Evolutionary conservation across 768 basidiomycete genomes (phyloP).

Genomic region (Collybia mongolica): DNA sequence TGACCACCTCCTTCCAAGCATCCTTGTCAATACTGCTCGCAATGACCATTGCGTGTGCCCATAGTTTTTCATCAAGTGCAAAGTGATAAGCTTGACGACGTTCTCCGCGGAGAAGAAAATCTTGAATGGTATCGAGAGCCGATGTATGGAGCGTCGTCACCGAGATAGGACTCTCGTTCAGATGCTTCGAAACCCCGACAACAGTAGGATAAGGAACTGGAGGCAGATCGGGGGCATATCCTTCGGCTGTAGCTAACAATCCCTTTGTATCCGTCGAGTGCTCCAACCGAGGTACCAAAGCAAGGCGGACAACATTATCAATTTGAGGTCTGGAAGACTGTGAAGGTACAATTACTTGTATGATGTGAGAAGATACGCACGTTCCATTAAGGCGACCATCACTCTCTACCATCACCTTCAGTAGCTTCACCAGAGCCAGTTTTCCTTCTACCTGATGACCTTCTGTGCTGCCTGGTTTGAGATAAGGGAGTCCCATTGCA

Average conservation of each 20-base stretch:
- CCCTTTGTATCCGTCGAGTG: slow-evolving; percentile 17
- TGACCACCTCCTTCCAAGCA: slow-evolving; percentile 87
- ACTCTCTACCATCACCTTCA: slow-evolving; percentile 83
- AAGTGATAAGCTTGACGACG: slow-evolving; percentile 84
- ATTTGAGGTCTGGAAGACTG: slow-evolving; percentile 45
- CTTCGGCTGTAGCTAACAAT: slow-evolving; percentile 16
- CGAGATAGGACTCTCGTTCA: slow-evolving; percentile 53
- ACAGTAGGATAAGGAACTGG: slow-evolving; percentile 19
- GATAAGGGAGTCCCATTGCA: slow-evolving; percentile 71
- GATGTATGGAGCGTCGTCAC: slow-evolving; percentile 60
- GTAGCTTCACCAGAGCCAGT: slow-evolving; percentile 66
- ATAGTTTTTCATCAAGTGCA: slow-evolving; percentile 85
- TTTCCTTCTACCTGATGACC: slow-evolving; percentile 72
- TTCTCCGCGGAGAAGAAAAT: slow-evolving; percentile 79
- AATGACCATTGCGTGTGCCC: slow-evolving; percentile 96
- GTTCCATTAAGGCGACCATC: slow-evolving; percentile 86
- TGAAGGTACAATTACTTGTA: background rate
- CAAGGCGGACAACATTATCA: slow-evolving; percentile 73
- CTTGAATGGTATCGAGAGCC: slow-evolving; percentile 74
- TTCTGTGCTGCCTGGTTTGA: slow-evolving; percentile 49
- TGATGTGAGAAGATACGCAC: slow-evolving; percentile 46
- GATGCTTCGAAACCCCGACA: slow-evolving; percentile 15
- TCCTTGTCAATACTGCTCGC: slow-evolving; percentile 92
- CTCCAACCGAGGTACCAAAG: slow-evolving; percentile 61
- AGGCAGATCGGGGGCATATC: slow-evolving; percentile 16